These are phyloP conservation scores for Rhinocladiella mackenziei DNA, from an alignment of 2,329 filamentous ascomycete species.

Conservation along the genomic window DNA sequence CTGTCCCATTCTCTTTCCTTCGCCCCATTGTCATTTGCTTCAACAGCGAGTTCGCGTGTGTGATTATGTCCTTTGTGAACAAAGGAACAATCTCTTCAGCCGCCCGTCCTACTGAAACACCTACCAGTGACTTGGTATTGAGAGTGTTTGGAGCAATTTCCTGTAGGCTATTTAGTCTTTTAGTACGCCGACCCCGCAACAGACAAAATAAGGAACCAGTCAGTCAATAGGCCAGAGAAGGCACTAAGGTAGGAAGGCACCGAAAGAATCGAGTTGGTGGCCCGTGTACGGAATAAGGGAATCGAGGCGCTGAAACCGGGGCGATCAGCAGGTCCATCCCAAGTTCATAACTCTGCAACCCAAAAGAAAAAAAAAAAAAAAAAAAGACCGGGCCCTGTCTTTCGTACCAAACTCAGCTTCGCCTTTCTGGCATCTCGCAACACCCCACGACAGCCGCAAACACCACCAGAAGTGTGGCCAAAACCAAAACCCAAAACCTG, in stretches of 20 bases:
- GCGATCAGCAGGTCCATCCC: conserved; percentile 19
- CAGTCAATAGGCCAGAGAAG: conserved; percentile 12
- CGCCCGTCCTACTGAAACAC: conserved; percentile 19
- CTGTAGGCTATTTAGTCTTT: conserved; percentile 18
- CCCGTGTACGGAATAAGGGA: too few species aligned
- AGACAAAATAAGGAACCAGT: conserved; percentile 19
- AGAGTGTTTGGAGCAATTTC: conserved; percentile 15
- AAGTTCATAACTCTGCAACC: too few species aligned
- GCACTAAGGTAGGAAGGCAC: too few species aligned
- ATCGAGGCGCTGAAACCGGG: conserved; percentile 10
- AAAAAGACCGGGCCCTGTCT: too few species aligned
- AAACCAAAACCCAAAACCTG: too few species aligned
- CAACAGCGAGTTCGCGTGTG: background rate
- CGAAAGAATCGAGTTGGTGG: too few species aligned
- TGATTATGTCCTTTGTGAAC: background rate
- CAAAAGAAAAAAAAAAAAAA: too few species aligned
- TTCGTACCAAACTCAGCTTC: too few species aligned
- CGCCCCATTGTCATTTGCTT: too few species aligned
- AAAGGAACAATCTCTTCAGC: conserved; percentile 16
- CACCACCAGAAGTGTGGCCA: too few species aligned
- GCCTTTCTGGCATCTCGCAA: too few species aligned
- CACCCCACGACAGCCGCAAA: too few species aligned
- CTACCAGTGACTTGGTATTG: conserved; percentile 12
- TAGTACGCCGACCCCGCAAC: conserved; percentile 25
- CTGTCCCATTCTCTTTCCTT: background rate